Conservation (phyloP, 164 flowering plant genomes). For the Cinnamomum micranthum region DNA sequence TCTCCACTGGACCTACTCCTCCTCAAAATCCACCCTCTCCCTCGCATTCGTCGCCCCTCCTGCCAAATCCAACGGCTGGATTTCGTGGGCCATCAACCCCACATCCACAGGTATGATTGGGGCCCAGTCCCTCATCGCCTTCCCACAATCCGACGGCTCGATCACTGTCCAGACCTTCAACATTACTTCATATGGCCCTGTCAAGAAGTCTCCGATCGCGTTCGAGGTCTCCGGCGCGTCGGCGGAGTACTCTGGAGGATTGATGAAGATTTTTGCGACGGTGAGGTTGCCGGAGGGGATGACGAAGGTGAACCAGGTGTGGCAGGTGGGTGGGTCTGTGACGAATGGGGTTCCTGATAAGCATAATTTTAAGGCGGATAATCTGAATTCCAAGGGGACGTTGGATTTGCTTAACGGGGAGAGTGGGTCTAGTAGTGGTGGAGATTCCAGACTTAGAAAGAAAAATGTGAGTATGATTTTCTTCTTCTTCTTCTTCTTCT, state of each 20-base stretch:
- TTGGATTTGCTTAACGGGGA: slow-evolving; percentile 34
- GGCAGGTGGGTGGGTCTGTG: slow-evolving; percentile 74
- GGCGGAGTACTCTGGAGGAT: slow-evolving; percentile 28
- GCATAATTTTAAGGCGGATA: slow-evolving; percentile 38
- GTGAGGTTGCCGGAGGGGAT: slow-evolving; percentile 28
- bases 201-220: slow-evolving; percentile 21
- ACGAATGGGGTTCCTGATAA: slow-evolving; percentile 29
- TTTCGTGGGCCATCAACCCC: slow-evolving; percentile 66
- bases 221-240: slow-evolving; percentile 26
- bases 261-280: slow-evolving; percentile 43
- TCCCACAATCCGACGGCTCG: slow-evolving; percentile 16
- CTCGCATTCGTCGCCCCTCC: slow-evolving; percentile 46
- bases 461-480: not conserved
- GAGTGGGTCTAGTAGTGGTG: not conserved
- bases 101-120: slow-evolving; percentile 40
- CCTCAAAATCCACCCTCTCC: slow-evolving; percentile 30
- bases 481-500: too few relatives aligned
- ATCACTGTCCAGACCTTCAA: slow-evolving; percentile 37
- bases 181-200: slow-evolving; percentile 20
- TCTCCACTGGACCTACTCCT: slow-evolving; percentile 47
- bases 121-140: slow-evolving; percentile 45
- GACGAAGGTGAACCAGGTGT: slow-evolving; percentile 55
- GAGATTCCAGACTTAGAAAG: not conserved
- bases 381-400: slow-evolving; percentile 39
- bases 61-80: slow-evolving; percentile 38